Percentiles rank a stretch among this genome's conserved stretches.
phyloP scores from a whole-genome alignment of 305 asterid genomes.

The Ilex paraguariensis region DNA sequence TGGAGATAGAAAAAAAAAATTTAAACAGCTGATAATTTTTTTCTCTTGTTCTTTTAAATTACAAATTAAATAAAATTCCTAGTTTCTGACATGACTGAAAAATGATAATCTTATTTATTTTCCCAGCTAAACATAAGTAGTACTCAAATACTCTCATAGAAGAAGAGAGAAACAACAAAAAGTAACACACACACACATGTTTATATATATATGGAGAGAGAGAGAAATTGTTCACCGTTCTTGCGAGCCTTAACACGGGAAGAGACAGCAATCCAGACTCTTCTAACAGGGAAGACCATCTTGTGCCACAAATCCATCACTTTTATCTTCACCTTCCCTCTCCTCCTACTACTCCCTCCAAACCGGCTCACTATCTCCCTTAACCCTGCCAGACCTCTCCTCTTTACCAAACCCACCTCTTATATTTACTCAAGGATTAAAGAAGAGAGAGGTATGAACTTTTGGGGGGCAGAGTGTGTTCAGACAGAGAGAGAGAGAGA shows the following conservation, averaged over 20 bases:
- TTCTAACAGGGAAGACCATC: slow-evolving; percentile 75
- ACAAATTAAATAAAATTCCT: too few species aligned
- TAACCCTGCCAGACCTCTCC: slow-evolving; percentile 69
- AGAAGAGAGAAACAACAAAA: too few species aligned
- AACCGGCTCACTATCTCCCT: slow-evolving; percentile 47
- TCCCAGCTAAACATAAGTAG: too few species aligned
- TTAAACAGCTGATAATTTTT: too few species aligned
- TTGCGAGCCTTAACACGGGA: slow-evolving; percentile 68
- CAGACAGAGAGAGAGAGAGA: background rate
- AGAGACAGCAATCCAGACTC: slow-evolving; percentile 76
- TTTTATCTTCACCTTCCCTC: slow-evolving; percentile 38
- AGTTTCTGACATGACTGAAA: too few species aligned
- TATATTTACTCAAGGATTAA: too few species aligned
- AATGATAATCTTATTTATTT: too few species aligned
- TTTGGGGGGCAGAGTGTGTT: too few species aligned
- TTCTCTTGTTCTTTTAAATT: too few species aligned
- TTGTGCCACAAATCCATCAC: slow-evolving; percentile 84
- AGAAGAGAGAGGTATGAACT: background rate
- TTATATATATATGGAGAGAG: background rate
- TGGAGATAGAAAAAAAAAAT: too few species aligned
- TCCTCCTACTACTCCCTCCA: slow-evolving; percentile 60
- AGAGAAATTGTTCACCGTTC: slow-evolving; percentile 40
- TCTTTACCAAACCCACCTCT: background rate
- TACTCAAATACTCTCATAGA: too few species aligned
- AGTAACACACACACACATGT: too few species aligned